Evolutionary conservation across 2,329 filamentous ascomycete genomes (phyloP).

Genomic region (Cladosporium sp.): DNA sequence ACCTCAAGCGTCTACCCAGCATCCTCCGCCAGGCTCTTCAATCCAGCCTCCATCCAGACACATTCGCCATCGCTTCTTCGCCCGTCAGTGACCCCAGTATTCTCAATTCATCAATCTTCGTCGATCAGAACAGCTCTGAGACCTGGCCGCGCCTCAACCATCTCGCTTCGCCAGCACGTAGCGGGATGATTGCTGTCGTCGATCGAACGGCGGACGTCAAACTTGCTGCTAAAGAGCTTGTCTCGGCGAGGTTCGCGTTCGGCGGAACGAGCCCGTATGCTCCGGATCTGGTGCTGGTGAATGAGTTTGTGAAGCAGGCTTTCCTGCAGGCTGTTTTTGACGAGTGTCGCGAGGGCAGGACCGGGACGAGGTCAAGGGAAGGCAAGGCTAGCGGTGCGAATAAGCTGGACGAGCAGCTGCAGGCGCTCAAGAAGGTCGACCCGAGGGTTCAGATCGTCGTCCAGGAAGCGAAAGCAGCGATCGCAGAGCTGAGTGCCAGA

Average conservation of each 20-base stretch:
- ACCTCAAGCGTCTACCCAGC: conserved; percentile 30
- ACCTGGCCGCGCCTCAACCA: conserved; percentile 21
- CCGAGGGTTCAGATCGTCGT: conserved; percentile 16
- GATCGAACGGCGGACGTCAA: conserved; percentile 54
- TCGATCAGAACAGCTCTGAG: conserved; percentile 30
- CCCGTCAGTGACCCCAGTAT: conserved; percentile 25
- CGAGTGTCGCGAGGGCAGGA: neutral
- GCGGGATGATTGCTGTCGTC: conserved; percentile 49
- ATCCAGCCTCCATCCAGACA: conserved; percentile 42
- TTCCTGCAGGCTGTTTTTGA: conserved; percentile 45
- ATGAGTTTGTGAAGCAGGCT: conserved; percentile 53
- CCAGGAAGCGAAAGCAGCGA: conserved; percentile 19
- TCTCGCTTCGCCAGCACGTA: conserved; percentile 30
- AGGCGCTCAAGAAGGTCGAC: conserved; percentile 12
- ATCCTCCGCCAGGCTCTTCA: conserved; percentile 35
- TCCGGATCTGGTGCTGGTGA: conserved; percentile 58
- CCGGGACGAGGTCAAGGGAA: neutral
- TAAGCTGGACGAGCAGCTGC: neutral
- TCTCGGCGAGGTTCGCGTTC: conserved; percentile 50
- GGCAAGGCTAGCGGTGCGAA: neutral
- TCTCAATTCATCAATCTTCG: conserved; percentile 24
- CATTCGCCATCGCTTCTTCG: conserved; percentile 39
- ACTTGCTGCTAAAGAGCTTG: conserved; percentile 48
- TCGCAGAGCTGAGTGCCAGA: conserved; percentile 21
- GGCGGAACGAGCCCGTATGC: conserved; percentile 54